Base-by-base conservation (phyloP, 768 basidiomycete species). In the Daedalea quercina region DNA sequence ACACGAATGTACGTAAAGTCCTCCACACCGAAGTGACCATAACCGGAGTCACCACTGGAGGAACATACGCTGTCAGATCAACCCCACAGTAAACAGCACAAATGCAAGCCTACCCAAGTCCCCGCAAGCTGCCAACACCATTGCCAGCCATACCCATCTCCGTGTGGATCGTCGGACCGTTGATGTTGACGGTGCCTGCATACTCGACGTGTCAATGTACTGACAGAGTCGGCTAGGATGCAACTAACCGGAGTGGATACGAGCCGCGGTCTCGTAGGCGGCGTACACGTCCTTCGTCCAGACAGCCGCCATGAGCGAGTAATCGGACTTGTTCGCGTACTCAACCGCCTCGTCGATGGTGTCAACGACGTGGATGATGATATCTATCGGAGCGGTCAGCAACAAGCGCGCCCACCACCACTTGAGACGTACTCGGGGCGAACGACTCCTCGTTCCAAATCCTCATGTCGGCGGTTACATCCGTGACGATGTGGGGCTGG, bases 361-460 rank as follows among this genome's bases (percentile, higher is more conserved):
- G 19, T 79, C 75, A n/a, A 73, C 75, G 1, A 70, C 64, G 1
- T 72, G 69, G 45, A 83, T 66, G 15, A 68, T 70, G 3, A 78
- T 63, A 0, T 80, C 77, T 74, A 60, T 13, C 9, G 31, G 12
- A 47, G 9, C 23, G 4, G 15, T 40, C 13, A 44, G 25, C 19
- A 17, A 26, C 22, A n/a, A 31, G 24, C 25, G 35, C 7, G n/a
- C 28, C 33, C 37, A 31, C 28, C 17, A 15, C 17, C 19, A 4
- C 37, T 17, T 8, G 37, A 9, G 17, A 35, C 33, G 31, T 52
- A 77, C 79, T 78, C 45, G 80, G 84, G 1, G 81, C 82, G 63
- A 86, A 86, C 0, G 76, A 74, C 65, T 87, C 85, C 31, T 71
- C 61, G 23, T 80, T 72, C 80, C 80, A 83, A 13, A 78, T 51